Conservation (phyloP, 805 yeast genomes). For the Danielia reshetovae region DNA sequence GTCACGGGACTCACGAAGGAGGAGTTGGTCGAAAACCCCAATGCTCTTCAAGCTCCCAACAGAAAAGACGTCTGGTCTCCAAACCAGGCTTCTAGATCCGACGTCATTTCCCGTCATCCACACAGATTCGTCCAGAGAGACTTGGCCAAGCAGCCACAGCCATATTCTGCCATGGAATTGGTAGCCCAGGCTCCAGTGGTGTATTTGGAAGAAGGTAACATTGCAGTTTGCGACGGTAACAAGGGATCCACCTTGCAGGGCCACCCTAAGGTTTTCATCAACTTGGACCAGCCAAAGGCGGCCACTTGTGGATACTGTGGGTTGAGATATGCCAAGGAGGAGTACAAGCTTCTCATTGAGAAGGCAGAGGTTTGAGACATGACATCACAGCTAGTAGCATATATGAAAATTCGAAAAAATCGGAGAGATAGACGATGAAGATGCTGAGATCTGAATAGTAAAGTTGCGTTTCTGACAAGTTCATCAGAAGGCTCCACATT, state of each 20-base stretch:
- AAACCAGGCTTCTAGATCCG: conserved; percentile 58
- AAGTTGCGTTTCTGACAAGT: too few species aligned
- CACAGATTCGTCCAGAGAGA: conserved; percentile 68
- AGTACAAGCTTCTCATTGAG: conserved; percentile 38
- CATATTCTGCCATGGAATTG: conserved; percentile 81
- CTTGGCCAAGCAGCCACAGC: conserved; percentile 65
- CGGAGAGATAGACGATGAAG: too few species aligned
- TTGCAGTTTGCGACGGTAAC: conserved; percentile 84
- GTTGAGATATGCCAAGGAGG: conserved; percentile 56
- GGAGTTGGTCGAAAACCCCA: conserved; percentile 21
- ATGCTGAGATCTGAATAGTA: too few species aligned
- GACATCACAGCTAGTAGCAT: too few species aligned
- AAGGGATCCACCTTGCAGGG: conserved; percentile 66
- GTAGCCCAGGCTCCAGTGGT: conserved; percentile 70
- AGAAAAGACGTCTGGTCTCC: conserved; percentile 66
- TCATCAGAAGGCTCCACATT: too few species aligned
- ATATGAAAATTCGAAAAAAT: too few species aligned
- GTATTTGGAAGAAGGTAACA: conserved; percentile 48
- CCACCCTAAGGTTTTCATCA: conserved; percentile 79
- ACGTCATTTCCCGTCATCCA: conserved; percentile 50
- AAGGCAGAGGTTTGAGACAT: not conserved
- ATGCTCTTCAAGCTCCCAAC: conserved; percentile 71
- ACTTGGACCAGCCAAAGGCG: conserved; percentile 71
- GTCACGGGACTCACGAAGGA: conserved; percentile 16
- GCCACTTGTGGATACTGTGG: conserved; percentile 83